Conservation (phyloP, 495 filamentous ascomycete genomes). For the Neurospora terricola region DNA sequence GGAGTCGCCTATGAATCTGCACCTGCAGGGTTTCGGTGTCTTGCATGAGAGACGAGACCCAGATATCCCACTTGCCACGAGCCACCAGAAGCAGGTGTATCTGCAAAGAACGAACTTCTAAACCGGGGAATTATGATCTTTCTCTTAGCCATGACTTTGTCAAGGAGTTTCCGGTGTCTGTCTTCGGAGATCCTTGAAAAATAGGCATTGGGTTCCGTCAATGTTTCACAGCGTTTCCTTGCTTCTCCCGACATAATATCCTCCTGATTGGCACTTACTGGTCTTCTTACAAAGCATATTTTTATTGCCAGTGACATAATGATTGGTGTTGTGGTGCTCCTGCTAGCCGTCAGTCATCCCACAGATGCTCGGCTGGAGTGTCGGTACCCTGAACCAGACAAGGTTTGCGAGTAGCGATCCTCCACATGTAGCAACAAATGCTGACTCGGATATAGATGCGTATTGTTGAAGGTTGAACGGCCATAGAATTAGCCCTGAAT, state of each 20-base stretch:
- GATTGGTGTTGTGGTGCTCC: background rate
- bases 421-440: background rate
- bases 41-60: background rate
- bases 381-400: background rate
- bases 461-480: background rate
- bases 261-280: constrained; percentile 1
- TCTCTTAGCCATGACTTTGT: background rate
- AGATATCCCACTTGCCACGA: background rate
- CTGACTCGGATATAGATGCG: background rate
- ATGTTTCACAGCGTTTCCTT: constrained; percentile 6
- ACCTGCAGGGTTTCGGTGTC: background rate
- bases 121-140: background rate
- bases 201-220: background rate
- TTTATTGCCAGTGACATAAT: background rate
- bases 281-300: background rate
- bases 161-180: background rate
- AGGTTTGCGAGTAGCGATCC: background rate
- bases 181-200: background rate
- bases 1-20: background rate
- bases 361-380: background rate
- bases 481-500: background rate
- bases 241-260: background rate
- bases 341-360: background rate
- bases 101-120: background rate
- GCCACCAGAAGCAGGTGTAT: background rate